Evolutionary conservation across 2,329 filamentous ascomycete genomes (phyloP), one percentile per base, ranked within the genome.

Genomic region (Fusarium oxysporum): DNA sequence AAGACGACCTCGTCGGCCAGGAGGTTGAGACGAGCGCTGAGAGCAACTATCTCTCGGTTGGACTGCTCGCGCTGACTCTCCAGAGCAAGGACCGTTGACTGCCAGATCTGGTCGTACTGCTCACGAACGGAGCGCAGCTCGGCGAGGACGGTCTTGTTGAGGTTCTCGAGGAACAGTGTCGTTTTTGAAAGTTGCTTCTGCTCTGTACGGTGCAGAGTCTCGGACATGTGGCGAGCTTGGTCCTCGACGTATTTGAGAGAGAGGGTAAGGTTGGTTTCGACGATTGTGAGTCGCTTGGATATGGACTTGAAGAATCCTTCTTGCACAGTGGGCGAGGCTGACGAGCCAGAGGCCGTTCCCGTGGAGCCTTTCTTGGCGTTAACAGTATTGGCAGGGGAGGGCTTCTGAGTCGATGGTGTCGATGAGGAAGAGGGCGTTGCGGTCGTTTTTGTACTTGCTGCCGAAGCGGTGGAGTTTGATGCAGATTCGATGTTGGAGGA

Each of bases 291-390:
- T 3, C 96, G 93, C 82, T 98, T 98, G 71, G 95, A 94, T 13
- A 98, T 92, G 8, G 95, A 94, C 81, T 98, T 98, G 88, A 98
- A 99, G 82, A 99, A 98, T 4, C 93, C 96, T 80, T 99, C 96
- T 81, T 99, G 96, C 2, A 97, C 96, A 0, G 95, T 95, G 5
- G 96, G 95, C 2, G 91, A 89, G 33, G 80, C 78, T 7, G 76
- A 55, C 7, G 79, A 60, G 10, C 78, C 75, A 13, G 74, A 74
- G 11, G 69, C 57, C 3, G 80, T 78, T n/a, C 76, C 77, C 30
- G 72, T 78, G 23, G 67, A 78, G 51, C 81, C 78, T 38, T 77
- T 71, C 64, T 81, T 82, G 50, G 53, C 62, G 19, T 64, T 76
- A 19, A 68, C 53, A 16, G 66, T 65, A 35, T 63, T 70, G 11